Base-by-base conservation (phyloP, 371 early-diverging fungal species). In the Saksenaea vasiformis region DNA sequence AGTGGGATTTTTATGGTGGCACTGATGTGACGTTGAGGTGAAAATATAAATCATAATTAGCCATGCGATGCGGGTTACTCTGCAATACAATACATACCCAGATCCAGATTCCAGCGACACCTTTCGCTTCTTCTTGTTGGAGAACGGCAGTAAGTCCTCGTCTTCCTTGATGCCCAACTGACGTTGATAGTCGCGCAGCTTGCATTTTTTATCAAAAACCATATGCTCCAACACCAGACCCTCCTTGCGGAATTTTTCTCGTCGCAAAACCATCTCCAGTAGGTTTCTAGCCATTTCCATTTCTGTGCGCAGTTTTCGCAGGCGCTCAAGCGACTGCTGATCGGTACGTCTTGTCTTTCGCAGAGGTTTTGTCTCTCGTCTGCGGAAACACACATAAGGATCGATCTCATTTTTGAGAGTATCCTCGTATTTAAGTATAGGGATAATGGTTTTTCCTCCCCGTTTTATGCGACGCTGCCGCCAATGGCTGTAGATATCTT, bases 321-420 rank as follows among this genome's bases (percentile, higher is more conserved):
- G 79, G 62, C 92, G 89, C 56, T 96, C 93, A 27, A 95, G 67
- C 4, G 93, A 89, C 56, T 90, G 90, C 44, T 88, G 85, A 71
- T 98, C 98, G 17, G 90, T 89, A n/a, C 95, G 90, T 55, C 97
- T 78, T 8, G 95, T 92, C 70, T 96, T 96, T 31, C 98, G 91
- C 11, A 90, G 67, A 5, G 88, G 87, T 68, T 92, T 92, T 56
- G 94, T 86, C 72, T 98, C 98, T 34, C 98, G 87, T 47, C 93
- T 89, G 56, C 98, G 92, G 82, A 98, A 98, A 69, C 98, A 98
- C n/a, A 96, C 89, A 72, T 95, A 98, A 0, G 98, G 96, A 70
- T 97, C 95, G 36, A 84, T 76, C 61, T 95, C 96, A 28, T 88
- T 79, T 57, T 87, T 87, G 7, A 58, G 13, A 3, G 74, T 56